Evolutionary conservation across 2,329 filamentous ascomycete genomes (phyloP).

Genomic region (Cercospora beticola): DNA sequence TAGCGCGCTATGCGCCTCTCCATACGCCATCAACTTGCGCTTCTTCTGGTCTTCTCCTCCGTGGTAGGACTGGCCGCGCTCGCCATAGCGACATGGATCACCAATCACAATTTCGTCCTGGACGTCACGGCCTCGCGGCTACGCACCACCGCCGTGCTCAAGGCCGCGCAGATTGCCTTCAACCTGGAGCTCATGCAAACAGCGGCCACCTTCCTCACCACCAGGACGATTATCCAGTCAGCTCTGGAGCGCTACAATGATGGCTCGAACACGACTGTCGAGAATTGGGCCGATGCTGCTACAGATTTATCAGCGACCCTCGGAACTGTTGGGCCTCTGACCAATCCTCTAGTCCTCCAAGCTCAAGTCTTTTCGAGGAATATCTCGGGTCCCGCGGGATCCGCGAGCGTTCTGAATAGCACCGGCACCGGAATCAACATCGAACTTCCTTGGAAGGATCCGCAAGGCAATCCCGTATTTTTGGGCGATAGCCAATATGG

Average conservation of each 20-base stretch:
- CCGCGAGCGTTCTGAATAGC: slow-evolving; percentile 62
- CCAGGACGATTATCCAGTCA: slow-evolving; percentile 56
- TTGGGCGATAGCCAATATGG: slow-evolving; percentile 63
- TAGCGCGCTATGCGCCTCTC: slow-evolving; percentile 68
- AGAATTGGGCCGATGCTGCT: slow-evolving; percentile 61
- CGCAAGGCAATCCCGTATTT: slow-evolving; percentile 58
- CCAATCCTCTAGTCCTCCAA: slow-evolving; percentile 62
- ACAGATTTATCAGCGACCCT: slow-evolving; percentile 72
- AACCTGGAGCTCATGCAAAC: slow-evolving; percentile 78
- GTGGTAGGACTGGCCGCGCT: slow-evolving; percentile 74
- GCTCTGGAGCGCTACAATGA: slow-evolving; percentile 52
- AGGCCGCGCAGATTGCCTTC: slow-evolving; percentile 78
- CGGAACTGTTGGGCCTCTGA: slow-evolving; percentile 48
- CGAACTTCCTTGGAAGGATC: slow-evolving; percentile 59
- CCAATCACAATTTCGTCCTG: slow-evolving; percentile 63
- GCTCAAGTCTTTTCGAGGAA: slow-evolving; percentile 70
- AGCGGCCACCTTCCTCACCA: slow-evolving; percentile 69
- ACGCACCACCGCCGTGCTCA: slow-evolving; percentile 77
- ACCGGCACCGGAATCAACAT: slow-evolving; percentile 58
- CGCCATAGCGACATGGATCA: slow-evolving; percentile 70
- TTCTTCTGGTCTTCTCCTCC: slow-evolving; percentile 73
- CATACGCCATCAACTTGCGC: slow-evolving; percentile 82
- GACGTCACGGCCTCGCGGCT: slow-evolving; percentile 58
- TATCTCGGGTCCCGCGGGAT: slow-evolving; percentile 52
- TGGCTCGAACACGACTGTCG: slow-evolving; percentile 53